phyloP scores from a whole-genome alignment of 208 protist species.

The Phytomonas francai region DNA sequence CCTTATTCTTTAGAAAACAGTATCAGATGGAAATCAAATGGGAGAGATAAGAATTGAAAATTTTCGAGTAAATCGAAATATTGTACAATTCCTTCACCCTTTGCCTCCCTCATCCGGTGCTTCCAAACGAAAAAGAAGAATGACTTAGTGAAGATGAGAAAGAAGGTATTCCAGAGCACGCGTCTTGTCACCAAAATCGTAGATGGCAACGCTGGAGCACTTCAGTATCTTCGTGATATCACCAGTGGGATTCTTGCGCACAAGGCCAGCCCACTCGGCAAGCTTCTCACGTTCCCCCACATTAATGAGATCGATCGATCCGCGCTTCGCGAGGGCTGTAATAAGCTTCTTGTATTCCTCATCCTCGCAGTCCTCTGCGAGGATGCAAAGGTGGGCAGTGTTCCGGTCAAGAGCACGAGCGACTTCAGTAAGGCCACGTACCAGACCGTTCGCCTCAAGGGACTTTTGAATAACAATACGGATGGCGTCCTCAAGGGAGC shows the following conservation, averaged over 20 bases:
- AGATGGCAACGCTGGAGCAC: slow-evolving; percentile 84
- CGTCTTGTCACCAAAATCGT: slow-evolving; percentile 84
- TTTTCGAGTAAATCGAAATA: slow-evolving; percentile 5
- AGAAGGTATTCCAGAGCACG: slow-evolving; percentile 81
- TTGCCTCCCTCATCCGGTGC: not conserved
- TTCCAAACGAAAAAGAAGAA: slow-evolving; percentile 1
- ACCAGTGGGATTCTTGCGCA: slow-evolving; percentile 36
- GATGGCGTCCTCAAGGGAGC: slow-evolving; percentile 78
- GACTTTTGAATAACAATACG: slow-evolving; percentile 83
- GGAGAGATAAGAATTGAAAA: slow-evolving; percentile 10
- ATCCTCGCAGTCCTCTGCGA: slow-evolving; percentile 89
- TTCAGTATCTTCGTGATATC: slow-evolving; percentile 79
- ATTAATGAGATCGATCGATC: slow-evolving; percentile 83
- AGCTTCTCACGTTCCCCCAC: slow-evolving; percentile 82
- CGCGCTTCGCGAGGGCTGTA: slow-evolving; percentile 70
- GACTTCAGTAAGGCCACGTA: slow-evolving; percentile 83
- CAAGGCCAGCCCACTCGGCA: slow-evolving; percentile 73
- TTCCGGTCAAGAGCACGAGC: slow-evolving; percentile 79
- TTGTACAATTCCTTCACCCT: slow-evolving; percentile 1
- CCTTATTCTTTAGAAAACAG: slow-evolving; percentile 2
- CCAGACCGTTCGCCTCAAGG: slow-evolving; percentile 81
- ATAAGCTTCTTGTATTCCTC: slow-evolving; percentile 91
- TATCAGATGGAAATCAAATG: not conserved
- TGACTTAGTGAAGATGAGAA: slow-evolving; percentile 43
- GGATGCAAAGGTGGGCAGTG: slow-evolving; percentile 80